phyloP scores from a whole-genome alignment of 805 yeast genomes.

The Candida andamanensis region DNA sequence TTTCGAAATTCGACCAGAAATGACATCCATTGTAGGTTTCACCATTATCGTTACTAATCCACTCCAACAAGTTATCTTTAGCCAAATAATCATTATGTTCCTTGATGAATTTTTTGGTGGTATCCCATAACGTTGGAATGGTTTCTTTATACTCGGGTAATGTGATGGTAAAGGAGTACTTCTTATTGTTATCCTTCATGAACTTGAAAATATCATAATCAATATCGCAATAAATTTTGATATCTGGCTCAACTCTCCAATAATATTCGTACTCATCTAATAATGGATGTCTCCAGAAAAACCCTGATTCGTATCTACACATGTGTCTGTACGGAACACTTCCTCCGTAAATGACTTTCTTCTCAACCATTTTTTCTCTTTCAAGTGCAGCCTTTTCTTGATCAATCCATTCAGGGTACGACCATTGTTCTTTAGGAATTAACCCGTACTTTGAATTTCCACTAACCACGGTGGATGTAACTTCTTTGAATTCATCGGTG shows the following conservation, averaged over 20 bases:
- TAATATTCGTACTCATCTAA: constrained; percentile 79
- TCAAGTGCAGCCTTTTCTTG: constrained; percentile 60
- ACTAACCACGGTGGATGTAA: constrained; percentile 62
- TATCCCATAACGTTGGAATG: constrained; percentile 78
- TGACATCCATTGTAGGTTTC: constrained; percentile 74
- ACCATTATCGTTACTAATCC: constrained; percentile 66
- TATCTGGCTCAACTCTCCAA: constrained; percentile 93
- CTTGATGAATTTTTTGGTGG: constrained; percentile 61
- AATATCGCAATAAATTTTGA: constrained; percentile 75
- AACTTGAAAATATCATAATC: constrained; percentile 82
- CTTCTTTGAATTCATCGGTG: constrained; percentile 69
- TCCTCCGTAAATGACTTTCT: constrained; percentile 67
- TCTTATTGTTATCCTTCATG: constrained; percentile 70
- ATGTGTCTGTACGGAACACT: constrained; percentile 79
- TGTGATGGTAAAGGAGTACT: constrained; percentile 83
- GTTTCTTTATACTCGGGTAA: constrained; percentile 80
- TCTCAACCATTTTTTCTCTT: constrained; percentile 52
- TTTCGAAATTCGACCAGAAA: constrained; percentile 89
- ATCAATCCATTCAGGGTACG: constrained; percentile 81
- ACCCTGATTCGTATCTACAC: constrained; percentile 91
- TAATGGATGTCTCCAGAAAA: constrained; percentile 75
- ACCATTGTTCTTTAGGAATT: constrained; percentile 85
- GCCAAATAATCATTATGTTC: constrained; percentile 57
- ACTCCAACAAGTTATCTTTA: constrained; percentile 62
- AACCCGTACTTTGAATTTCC: constrained; percentile 76